phyloP scores from a whole-genome alignment of 2,329 filamentous ascomycete species.

The Penicillium italicum region DNA sequence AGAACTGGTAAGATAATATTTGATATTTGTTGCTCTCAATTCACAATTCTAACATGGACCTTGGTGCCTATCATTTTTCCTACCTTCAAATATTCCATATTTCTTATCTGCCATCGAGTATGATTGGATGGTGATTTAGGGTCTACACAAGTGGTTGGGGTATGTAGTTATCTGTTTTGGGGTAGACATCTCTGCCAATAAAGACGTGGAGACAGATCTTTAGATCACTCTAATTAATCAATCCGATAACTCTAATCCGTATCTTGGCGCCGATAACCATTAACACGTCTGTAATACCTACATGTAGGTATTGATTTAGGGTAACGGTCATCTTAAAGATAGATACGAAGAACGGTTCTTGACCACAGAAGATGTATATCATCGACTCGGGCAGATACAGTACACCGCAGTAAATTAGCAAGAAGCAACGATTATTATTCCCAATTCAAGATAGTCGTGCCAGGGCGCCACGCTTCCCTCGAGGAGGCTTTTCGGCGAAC shows the following conservation, averaged over 20 bases:
- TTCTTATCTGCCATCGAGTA: constrained; percentile 28
- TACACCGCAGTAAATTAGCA: neutral
- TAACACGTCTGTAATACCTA: no score
- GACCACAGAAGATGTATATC: no score
- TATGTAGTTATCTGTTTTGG: neutral
- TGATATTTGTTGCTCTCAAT: no score
- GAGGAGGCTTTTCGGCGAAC: constrained; percentile 69
- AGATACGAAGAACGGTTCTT: no score
- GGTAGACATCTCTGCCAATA: neutral
- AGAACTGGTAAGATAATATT: no score
- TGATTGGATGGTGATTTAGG: neutral
- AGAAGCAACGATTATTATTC: no score
- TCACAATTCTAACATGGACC: no score
- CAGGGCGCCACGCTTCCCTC: constrained; percentile 72
- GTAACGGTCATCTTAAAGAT: neutral
- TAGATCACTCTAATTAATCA: neutral
- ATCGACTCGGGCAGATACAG: neutral
- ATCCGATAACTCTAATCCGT: neutral
- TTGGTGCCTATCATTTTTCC: no score
- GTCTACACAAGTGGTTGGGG: neutral
- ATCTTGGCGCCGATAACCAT: no score
- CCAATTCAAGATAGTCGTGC: constrained; percentile 23
- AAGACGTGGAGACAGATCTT: neutral
- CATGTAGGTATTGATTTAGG: neutral
- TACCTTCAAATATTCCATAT: no score